Conservation (phyloP, 2,329 filamentous ascomycete genomes). For the Davidsoniella australis region DNA sequence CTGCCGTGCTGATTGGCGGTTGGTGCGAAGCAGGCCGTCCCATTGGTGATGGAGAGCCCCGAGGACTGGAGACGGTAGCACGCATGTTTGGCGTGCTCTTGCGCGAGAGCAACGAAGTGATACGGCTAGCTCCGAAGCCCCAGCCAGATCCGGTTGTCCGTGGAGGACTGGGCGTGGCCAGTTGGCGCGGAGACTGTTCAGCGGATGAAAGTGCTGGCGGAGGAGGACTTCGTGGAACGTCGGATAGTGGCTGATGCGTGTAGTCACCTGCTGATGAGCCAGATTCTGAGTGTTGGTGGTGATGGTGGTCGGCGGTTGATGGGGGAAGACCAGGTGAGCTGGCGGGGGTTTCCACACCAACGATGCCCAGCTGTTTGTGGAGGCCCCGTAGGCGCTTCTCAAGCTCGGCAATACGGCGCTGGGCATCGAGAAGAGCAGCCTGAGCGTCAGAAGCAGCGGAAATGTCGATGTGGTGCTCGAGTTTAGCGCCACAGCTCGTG, state of each 20-base stretch:
- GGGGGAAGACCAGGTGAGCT: slow-evolving; percentile 31
- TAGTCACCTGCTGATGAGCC: slow-evolving; percentile 16
- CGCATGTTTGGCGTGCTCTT: slow-evolving; percentile 28
- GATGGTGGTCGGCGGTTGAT: slow-evolving; percentile 31
- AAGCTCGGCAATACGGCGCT: slow-evolving; percentile 48
- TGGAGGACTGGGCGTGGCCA: slow-evolving; percentile 16
- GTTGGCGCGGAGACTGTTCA: slow-evolving; percentile 16
- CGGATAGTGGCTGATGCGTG: slow-evolving; percentile 14
- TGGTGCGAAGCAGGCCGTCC: slow-evolving; percentile 16
- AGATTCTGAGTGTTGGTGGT: slow-evolving; percentile 16
- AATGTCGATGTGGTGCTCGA: slow-evolving; percentile 17
- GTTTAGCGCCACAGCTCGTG: slow-evolving; percentile 31
- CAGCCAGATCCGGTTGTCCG: slow-evolving; percentile 29
- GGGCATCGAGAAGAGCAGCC: slow-evolving; percentile 23
- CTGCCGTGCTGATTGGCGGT: slow-evolving; percentile 14
- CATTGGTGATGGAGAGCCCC: too few relatives aligned
- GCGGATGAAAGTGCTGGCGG: slow-evolving; percentile 7
- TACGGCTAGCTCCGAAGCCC: slow-evolving; percentile 23
- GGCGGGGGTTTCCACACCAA: not conserved
- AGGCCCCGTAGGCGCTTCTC: slow-evolving; percentile 53
- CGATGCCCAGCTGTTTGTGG: slow-evolving; percentile 37
- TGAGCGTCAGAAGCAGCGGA: slow-evolving; percentile 13
- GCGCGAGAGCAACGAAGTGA: slow-evolving; percentile 30
- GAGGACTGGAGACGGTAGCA: slow-evolving; percentile 9
- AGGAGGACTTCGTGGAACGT: slow-evolving; percentile 1